A percentile compares a stretch with the other conserved stretches of the same genome.
Conservation (phyloP, 495 filamentous ascomycete species). For the Xylaria nigripes region DNA sequence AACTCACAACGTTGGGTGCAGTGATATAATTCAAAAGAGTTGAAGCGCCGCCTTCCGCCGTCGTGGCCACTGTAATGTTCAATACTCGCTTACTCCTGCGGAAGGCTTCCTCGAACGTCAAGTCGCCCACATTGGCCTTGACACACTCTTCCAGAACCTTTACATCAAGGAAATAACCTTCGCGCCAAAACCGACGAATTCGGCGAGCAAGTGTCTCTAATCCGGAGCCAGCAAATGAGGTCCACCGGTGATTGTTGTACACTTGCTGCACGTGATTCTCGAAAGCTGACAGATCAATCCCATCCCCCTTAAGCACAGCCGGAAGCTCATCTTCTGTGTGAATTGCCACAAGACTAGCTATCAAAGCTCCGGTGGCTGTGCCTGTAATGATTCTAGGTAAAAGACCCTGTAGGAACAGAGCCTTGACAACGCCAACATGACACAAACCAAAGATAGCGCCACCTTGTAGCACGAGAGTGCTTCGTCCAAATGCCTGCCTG, state of each 20-base stretch:
- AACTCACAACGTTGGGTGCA: slow-evolving; percentile 81
- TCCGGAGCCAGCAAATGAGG: slow-evolving; percentile 32
- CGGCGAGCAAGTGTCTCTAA: slow-evolving; percentile 53
- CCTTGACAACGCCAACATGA: slow-evolving; percentile 86
- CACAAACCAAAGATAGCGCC: slow-evolving; percentile 89
- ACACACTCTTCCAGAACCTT: slow-evolving; percentile 80
- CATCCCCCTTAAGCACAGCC: slow-evolving; percentile 63
- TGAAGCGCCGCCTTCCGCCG: slow-evolving; percentile 65
- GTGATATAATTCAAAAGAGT: slow-evolving; percentile 89
- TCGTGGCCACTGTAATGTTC: slow-evolving; percentile 83
- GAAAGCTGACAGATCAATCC: slow-evolving; percentile 79
- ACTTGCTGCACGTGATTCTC: slow-evolving; percentile 31
- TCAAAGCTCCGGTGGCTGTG: slow-evolving; percentile 81
- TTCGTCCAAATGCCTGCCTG: slow-evolving; percentile 81
- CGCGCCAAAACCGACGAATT: slow-evolving; percentile 54
- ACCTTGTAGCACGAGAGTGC: slow-evolving; percentile 79
- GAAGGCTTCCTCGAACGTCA: slow-evolving; percentile 94
- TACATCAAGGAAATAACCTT: slow-evolving; percentile 79
- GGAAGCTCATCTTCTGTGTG: slow-evolving; percentile 84
- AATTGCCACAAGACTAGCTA: slow-evolving; percentile 82
- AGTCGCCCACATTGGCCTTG: slow-evolving; percentile 72
- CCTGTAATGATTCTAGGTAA: slow-evolving; percentile 87
- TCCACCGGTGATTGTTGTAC: slow-evolving; percentile 10
- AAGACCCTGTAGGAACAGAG: slow-evolving; percentile 72
- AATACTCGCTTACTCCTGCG: slow-evolving; percentile 75